A percentile compares a stretch with the other conserved stretches of the same genome.
Evolutionary conservation across 768 basidiomycete species (phyloP).

Genomic region (Trametes cubensis): DNA sequence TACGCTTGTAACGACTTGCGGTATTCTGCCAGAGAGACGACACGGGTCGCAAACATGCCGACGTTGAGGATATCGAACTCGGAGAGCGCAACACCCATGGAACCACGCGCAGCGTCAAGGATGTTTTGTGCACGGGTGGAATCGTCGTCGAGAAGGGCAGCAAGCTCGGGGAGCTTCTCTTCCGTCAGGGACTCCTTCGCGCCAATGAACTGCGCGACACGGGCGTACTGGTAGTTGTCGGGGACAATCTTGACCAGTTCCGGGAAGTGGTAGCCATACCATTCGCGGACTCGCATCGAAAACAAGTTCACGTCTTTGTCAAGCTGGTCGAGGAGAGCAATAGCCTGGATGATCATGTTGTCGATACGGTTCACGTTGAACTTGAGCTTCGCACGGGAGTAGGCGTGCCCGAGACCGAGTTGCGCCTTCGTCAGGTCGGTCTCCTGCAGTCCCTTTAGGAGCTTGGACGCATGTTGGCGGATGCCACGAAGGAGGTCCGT

Average conservation of each 20-base stretch:
- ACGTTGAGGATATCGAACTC: slow-evolving; percentile 98
- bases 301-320: slow-evolving; percentile 99
- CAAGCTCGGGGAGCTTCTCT: slow-evolving; percentile 77
- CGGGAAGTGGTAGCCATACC: slow-evolving; percentile 99
- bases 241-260: slow-evolving; percentile 92
- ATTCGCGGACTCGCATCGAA: slow-evolving; percentile 96
- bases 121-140: slow-evolving; percentile 87
- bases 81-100: slow-evolving; percentile 90
- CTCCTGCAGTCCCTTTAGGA: slow-evolving; percentile 85
- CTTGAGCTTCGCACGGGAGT: slow-evolving; percentile 96
- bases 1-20: slow-evolving; percentile 88
- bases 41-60: slow-evolving; percentile 84
- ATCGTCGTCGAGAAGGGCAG: slow-evolving; percentile 82
- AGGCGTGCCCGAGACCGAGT: slow-evolving; percentile 95
- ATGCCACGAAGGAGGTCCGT: slow-evolving; percentile 91
- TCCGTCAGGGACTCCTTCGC: slow-evolving; percentile 82
- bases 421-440: slow-evolving; percentile 92
- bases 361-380: slow-evolving; percentile 96
- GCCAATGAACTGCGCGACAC: slow-evolving; percentile 81
- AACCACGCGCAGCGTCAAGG: slow-evolving; percentile 90
- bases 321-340: slow-evolving; percentile 95
- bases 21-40: slow-evolving; percentile 91
- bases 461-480: slow-evolving; percentile 85
- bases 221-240: slow-evolving; percentile 95
- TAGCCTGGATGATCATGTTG: slow-evolving; percentile 99